Evolutionary conservation across 2,329 filamentous ascomycete genomes (phyloP).

Genomic region (Ambrosiella cleistominuta): DNA sequence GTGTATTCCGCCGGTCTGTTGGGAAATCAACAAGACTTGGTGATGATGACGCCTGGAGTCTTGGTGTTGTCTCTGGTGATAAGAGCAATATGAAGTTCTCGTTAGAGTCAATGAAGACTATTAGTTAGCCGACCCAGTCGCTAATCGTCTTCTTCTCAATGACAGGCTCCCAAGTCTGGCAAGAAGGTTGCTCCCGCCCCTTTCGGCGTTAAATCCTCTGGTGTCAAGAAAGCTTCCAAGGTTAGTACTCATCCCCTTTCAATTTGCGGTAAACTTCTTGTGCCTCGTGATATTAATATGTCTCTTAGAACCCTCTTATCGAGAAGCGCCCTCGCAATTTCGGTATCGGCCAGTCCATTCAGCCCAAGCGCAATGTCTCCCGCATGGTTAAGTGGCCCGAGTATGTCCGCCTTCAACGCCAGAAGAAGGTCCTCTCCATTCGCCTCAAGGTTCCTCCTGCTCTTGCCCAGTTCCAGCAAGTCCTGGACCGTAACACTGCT

Average conservation of each 20-base stretch:
- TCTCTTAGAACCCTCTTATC: slow-evolving; percentile 80
- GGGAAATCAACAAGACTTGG: slow-evolving; percentile 6
- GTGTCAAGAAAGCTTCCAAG: slow-evolving; percentile 89
- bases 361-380: slow-evolving; percentile 85
- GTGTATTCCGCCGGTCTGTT: slow-evolving; percentile 11
- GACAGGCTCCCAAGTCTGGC: slow-evolving; percentile 96
- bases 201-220: slow-evolving; percentile 86
- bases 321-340: slow-evolving; percentile 97
- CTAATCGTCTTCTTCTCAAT: slow-evolving; percentile 99
- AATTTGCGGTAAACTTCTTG: not conserved
- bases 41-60: slow-evolving; percentile 14
- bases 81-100: slow-evolving; percentile 32
- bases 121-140: slow-evolving; percentile 57
- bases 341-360: slow-evolving; percentile 97
- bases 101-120: slow-evolving; percentile 73
- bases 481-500: slow-evolving; percentile 91
- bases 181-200: slow-evolving; percentile 97
- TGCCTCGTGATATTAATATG: slow-evolving; percentile 14
- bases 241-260: slow-evolving; percentile 36
- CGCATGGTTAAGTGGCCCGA: slow-evolving; percentile 99
- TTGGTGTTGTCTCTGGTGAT: not conserved
- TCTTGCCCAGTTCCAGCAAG: slow-evolving; percentile 94
- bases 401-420: slow-evolving; percentile 94
- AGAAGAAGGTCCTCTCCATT: slow-evolving; percentile 89
- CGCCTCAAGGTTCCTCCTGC: slow-evolving; percentile 96